Conservation (phyloP, 768 basidiomycete genomes). For the Lactifluus pinguis region DNA sequence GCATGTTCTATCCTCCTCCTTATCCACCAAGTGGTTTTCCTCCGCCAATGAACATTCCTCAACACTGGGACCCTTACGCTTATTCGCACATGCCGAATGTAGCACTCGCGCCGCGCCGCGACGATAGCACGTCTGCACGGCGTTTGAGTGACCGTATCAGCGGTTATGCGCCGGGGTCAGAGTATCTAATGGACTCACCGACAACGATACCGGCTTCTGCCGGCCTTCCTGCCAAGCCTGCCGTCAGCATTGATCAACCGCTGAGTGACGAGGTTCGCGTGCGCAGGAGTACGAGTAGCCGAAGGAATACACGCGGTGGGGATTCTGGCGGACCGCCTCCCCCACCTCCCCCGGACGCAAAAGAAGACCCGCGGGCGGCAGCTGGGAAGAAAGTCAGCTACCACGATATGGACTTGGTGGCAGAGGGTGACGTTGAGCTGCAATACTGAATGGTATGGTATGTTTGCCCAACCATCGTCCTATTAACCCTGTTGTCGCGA, state of each 20-base stretch:
- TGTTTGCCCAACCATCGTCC: neutral
- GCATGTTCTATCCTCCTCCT: conserved; percentile 25
- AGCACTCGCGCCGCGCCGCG: conserved; percentile 40
- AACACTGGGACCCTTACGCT: conserved; percentile 40
- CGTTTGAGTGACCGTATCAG: conserved; percentile 75
- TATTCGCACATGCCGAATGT: conserved; percentile 32
- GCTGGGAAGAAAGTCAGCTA: conserved; percentile 88
- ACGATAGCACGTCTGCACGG: conserved; percentile 49
- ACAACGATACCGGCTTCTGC: conserved; percentile 47
- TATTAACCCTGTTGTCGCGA: neutral
- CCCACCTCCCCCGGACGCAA: conserved; percentile 79
- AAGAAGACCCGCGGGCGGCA: conserved; percentile 87
- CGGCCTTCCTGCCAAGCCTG: conserved; percentile 74
- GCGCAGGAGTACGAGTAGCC: conserved; percentile 32
- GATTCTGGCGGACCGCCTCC: conserved; percentile 46
- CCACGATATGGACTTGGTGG: conserved; percentile 91
- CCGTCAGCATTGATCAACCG: conserved; percentile 35
- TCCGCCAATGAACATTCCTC: conserved; percentile 31
- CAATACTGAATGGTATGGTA: conserved; percentile 25
- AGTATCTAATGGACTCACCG: conserved; percentile 33
- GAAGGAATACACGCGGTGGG: conserved; percentile 26
- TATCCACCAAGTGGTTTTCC: conserved; percentile 38
- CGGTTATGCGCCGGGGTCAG: conserved; percentile 53
- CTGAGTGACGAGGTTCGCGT: conserved; percentile 34
- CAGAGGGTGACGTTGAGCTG: conserved; percentile 49